Evolutionary conservation across 2,329 filamentous ascomycete genomes (phyloP).

Genomic region (Pseudogymnoascus sp.): DNA sequence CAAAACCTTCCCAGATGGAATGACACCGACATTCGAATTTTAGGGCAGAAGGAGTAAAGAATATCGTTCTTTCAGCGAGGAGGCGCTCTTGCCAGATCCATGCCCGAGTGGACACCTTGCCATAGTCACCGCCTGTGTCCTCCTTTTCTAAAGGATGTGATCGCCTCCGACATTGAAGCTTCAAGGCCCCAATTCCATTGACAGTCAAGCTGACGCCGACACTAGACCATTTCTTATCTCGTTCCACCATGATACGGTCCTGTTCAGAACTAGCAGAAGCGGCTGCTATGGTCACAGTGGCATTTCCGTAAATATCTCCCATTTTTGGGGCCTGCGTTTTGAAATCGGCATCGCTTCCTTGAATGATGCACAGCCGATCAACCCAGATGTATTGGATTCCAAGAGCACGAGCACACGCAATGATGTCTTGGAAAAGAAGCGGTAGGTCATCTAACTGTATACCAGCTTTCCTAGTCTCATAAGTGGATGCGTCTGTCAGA

Average conservation of each 20-base stretch:
- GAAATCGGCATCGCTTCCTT: not conserved
- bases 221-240: not conserved
- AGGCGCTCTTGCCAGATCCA: not conserved
- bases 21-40: not conserved
- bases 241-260: not conserved
- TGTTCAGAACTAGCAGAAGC: not conserved
- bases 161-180: not conserved
- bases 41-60: not conserved
- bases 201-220: not conserved
- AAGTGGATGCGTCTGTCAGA: not conserved
- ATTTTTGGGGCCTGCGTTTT: slow-evolving; percentile 14
- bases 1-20: not conserved
- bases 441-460: not conserved
- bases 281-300: slow-evolving; percentile 13
- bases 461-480: not conserved
- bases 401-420: not conserved
- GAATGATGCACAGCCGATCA: not conserved
- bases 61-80: not conserved
- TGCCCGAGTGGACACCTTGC: not conserved
- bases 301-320: slow-evolving; percentile 12
- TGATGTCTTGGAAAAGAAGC: not conserved
- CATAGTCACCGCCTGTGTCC: not conserved
- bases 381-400: not conserved
- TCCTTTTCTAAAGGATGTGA: not conserved
- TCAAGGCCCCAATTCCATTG: not conserved